Evolutionary conservation across 1,284 basidiomycete species (phyloP), one percentile per base, ranked within the genome.

Genomic region (Sporisorium iseilematis-ciliati): DNA sequence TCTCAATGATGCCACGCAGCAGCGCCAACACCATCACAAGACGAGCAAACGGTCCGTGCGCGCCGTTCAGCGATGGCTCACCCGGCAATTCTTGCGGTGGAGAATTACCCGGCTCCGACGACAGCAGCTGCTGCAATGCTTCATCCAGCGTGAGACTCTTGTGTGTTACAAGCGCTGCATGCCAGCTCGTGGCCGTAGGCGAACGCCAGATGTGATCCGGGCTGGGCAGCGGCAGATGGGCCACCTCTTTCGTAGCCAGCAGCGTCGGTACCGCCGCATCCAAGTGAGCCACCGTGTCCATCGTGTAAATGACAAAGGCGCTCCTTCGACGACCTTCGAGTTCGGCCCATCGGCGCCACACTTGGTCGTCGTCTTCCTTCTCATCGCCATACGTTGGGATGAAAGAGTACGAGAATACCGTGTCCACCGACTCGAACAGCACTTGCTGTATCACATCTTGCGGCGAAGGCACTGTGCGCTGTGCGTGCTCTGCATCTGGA

Each of bases 271-370:
- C 57, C 12, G 76, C 72, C 14, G 78, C 73, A 40, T 82, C 80
- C 20, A 82, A 62, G 14, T 70, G 55, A 14, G 76, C 74, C 21
- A 82, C 68, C 21, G 80, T 82, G 64, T 82, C 80, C 43, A 79
- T 64, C 14, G 77, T 57, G 49, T 74, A 77, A 43, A 82, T 58
- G 35, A 80, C 51, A 42, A 75, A 79, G 2, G 76, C 76, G 20
- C 68, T 79, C 18, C 80, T 65, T 21, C 80, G 51, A 14, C 80
- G 73, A 25, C 80, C 77, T 51, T 80, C 80, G 21, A 71, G 64
- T 35, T 82, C 80, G 59, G 65, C 67, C 80, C 80, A 82, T 42
- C 70, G 70, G 11, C 78, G 68, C 80, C 80, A 82, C 12, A 80
- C 48, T 57, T 73, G 69, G 16, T 80, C 78, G 26, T 57, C 60